Conservation (phyloP, 192 early-diverging fungal genomes). For the Gigaspora rosea region DNA sequence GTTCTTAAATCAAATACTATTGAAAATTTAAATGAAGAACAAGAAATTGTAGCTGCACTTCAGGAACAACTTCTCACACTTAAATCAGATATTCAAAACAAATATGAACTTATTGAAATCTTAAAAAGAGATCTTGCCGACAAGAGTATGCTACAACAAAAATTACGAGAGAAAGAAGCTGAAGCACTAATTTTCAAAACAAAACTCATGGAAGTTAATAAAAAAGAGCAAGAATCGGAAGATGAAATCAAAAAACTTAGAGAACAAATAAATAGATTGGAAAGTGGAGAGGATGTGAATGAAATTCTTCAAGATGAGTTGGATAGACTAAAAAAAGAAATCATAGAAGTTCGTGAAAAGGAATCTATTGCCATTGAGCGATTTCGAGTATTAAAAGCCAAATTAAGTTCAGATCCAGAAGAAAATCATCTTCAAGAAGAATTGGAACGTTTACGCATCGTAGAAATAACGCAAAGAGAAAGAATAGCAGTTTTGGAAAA, state of each 20-base stretch:
- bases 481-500: not conserved
- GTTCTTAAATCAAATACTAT: not conserved
- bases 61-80: not conserved
- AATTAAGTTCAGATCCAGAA: not conserved
- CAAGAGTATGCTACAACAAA: conserved; percentile 19
- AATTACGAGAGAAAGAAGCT: conserved; percentile 17
- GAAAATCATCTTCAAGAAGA: conserved; percentile 8
- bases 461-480: conserved; percentile 9
- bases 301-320: conserved; percentile 16
- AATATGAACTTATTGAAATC: conserved; percentile 30
- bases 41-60: not conserved
- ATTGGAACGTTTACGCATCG: not conserved
- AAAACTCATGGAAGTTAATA: conserved; percentile 12
- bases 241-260: conserved; percentile 17
- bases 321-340: not conserved
- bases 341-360: not conserved
- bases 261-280: not conserved
- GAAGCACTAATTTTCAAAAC: conserved; percentile 8
- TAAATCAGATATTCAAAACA: conserved; percentile 24
- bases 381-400: not conserved
- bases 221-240: conserved; percentile 4
- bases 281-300: not conserved
- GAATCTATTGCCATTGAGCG: not conserved
- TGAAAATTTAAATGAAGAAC: not conserved
- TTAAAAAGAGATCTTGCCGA: conserved; percentile 21